phyloP scores from a whole-genome alignment of 2,329 filamentous ascomycete genomes.

The Diaporthe sp. region DNA sequence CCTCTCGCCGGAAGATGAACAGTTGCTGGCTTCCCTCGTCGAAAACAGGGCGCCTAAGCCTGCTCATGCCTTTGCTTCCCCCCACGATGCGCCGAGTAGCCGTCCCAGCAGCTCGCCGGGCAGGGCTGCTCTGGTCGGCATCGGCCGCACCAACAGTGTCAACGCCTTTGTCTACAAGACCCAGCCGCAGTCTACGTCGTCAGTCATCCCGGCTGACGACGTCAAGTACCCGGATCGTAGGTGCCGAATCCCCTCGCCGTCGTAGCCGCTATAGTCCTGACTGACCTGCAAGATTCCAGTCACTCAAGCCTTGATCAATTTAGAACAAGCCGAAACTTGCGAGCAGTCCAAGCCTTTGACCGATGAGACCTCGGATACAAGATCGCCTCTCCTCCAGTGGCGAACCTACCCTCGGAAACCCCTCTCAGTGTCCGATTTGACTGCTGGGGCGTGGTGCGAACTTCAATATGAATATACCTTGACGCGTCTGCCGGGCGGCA shows the following conservation, averaged over 20 bases:
- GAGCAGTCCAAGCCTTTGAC: conserved; percentile 37
- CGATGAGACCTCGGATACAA: conserved; percentile 44
- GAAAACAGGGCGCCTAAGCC: conserved; percentile 1
- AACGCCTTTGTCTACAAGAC: conserved; percentile 25
- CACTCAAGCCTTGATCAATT: conserved; percentile 53
- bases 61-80: neutral
- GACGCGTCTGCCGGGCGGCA: conserved; percentile 75
- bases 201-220: conserved; percentile 38
- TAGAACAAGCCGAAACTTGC: conserved; percentile 33
- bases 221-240: conserved; percentile 65
- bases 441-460: conserved; percentile 95
- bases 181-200: conserved; percentile 27
- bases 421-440: conserved; percentile 87
- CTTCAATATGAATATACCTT: conserved; percentile 92
- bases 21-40: conserved; percentile 45
- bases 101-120: conserved; percentile 13
- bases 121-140: conserved; percentile 31
- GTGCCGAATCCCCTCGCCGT: conserved; percentile 39
- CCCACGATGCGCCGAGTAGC: conserved; percentile 25
- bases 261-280: conserved; percentile 57
- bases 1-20: conserved; percentile 58
- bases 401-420: conserved; percentile 81
- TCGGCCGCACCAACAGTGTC: conserved; percentile 34
- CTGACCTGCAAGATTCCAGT: conserved; percentile 74
- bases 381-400: conserved; percentile 79